Base-by-base conservation (phyloP, 495 filamentous ascomycete genomes). In the Delitschia confertaspora region DNA sequence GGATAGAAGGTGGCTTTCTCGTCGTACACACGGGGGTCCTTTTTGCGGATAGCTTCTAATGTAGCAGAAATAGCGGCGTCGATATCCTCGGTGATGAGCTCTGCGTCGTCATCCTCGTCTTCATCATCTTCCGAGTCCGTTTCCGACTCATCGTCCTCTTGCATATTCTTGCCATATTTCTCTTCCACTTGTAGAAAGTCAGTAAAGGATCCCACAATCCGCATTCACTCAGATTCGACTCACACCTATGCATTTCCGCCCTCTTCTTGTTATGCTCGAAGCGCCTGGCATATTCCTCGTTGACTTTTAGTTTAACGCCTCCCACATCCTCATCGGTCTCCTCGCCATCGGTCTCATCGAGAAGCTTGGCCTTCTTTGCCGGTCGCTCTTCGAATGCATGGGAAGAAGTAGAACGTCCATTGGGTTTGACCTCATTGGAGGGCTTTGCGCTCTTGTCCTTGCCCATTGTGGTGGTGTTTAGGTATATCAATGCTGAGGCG, bases 221-320 rank as follows among this genome's bases (percentile, higher is more conserved):
- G 25, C 38, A 47, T 1, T 18, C 11, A 32, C 31, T 13, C 14
- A 42, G 42, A 26, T 34, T 42, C 45, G 39, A 71, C 78, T 67
- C 66, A 89, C 88, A 64, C 58, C 79, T 73, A n/a, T 83, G 76
- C 40, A 81, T 69, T 59, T 98, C 91, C 64, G 91, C 87, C 20
- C 91, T 76, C 67, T 89, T 91, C 69, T 95, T 94, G 67, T 98
- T 98, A 60, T 95, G 71, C 61, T 96, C 88, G 55, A 95, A 96
- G 26, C 85, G 70, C 52, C 76, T 75, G 41, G 91, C 91, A 60
- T 82, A 98, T 38, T 89, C 85, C 56, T 83, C 71, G 62, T 98
- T 98, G 67, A 98, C 78, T 56, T 82, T 88, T 63, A 95, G 75
- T 20, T 58, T 65, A 25, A 58, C 45, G 3, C 63, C 68, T 22